A percentile compares a stretch with the other conserved stretches of the same genome.
phyloP scores from a whole-genome alignment of 2,329 filamentous ascomycete species.

The Elsinoe necatrix region DNA sequence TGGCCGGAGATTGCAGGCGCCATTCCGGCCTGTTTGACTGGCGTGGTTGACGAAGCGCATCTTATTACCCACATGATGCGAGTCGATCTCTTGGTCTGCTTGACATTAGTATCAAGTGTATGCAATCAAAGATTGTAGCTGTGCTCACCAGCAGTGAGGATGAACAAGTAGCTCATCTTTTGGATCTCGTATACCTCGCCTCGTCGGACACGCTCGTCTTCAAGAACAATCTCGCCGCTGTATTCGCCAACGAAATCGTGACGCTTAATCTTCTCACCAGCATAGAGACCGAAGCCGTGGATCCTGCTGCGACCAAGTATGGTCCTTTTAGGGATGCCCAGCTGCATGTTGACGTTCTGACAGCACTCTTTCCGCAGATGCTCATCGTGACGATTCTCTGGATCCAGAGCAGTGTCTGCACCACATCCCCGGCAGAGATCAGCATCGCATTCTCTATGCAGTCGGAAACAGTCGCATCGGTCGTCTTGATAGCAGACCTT shows the following conservation, averaged over 20 bases:
- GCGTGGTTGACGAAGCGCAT: slow-evolving; percentile 79
- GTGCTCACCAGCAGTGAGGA: slow-evolving; percentile 39
- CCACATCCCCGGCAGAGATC: slow-evolving; percentile 66
- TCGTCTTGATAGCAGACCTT: slow-evolving; percentile 29
- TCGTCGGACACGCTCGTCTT: slow-evolving; percentile 60
- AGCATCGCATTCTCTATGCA: slow-evolving; percentile 74
- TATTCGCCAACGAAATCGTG: slow-evolving; percentile 77
- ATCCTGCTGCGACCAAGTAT: slow-evolving; percentile 63
- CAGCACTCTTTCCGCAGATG: slow-evolving; percentile 52
- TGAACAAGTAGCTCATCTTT: slow-evolving; percentile 55
- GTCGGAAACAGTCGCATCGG: slow-evolving; percentile 58
- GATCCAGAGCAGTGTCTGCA: slow-evolving; percentile 59
- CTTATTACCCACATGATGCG: slow-evolving; percentile 68
- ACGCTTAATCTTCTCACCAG: slow-evolving; percentile 56
- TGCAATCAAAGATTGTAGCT: neutral
- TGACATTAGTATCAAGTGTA: neutral
- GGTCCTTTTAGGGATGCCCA: slow-evolving; percentile 56
- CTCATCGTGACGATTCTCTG: slow-evolving; percentile 54
- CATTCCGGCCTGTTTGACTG: slow-evolving; percentile 32
- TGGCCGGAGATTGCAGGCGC: slow-evolving; percentile 53
- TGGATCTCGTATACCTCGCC: slow-evolving; percentile 56
- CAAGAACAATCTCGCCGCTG: slow-evolving; percentile 65
- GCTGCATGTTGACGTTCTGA: slow-evolving; percentile 64
- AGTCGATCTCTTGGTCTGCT: slow-evolving; percentile 52
- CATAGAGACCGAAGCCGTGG: slow-evolving; percentile 67